Evolutionary conservation across 2,329 filamentous ascomycete genomes (phyloP).

Genomic region (Penicillium sp.): DNA sequence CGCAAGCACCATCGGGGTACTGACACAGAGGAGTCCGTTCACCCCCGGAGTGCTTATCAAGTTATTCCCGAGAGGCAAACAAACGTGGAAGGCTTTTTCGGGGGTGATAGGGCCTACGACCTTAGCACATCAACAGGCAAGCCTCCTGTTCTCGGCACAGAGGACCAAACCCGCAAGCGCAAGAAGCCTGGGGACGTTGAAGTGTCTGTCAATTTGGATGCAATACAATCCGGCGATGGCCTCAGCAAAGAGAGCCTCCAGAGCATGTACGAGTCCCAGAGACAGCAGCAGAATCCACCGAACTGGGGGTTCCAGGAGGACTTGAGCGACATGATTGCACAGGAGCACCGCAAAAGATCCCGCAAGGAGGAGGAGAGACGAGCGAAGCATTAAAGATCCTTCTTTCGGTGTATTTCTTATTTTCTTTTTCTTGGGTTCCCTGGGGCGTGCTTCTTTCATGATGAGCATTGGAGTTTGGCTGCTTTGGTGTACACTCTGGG

Average conservation of each 20-base stretch:
- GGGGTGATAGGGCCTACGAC: constrained; percentile 91
- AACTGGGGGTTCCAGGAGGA: constrained; percentile 83
- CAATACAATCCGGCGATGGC: constrained; percentile 70
- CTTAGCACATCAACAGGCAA: constrained; percentile 62
- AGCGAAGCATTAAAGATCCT: constrained; percentile 51
- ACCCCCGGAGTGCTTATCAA: constrained; percentile 79
- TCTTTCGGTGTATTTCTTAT: background rate
- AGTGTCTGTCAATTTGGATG: constrained; percentile 84
- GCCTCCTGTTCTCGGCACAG: constrained; percentile 74
- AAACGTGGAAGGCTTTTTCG: constrained; percentile 88
- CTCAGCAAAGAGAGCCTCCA: constrained; percentile 82
- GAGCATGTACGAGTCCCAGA: constrained; percentile 73
- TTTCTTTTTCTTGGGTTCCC: background rate
- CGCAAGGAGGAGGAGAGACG: constrained; percentile 81
- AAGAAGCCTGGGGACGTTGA: constrained; percentile 98
- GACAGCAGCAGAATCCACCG: constrained; percentile 64
- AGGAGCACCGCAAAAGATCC: constrained; percentile 85
- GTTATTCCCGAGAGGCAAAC: constrained; percentile 87
- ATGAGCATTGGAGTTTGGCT: constrained; percentile 8
- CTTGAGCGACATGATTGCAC: constrained; percentile 91
- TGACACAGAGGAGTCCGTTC: constrained; percentile 77
- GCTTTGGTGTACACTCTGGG: background rate
- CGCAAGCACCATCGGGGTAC: constrained; percentile 82
- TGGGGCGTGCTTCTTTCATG: background rate
- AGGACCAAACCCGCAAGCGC: constrained; percentile 74